Conservation (phyloP, 2,329 filamentous ascomycete species). For the Moelleriella libera region DNA sequence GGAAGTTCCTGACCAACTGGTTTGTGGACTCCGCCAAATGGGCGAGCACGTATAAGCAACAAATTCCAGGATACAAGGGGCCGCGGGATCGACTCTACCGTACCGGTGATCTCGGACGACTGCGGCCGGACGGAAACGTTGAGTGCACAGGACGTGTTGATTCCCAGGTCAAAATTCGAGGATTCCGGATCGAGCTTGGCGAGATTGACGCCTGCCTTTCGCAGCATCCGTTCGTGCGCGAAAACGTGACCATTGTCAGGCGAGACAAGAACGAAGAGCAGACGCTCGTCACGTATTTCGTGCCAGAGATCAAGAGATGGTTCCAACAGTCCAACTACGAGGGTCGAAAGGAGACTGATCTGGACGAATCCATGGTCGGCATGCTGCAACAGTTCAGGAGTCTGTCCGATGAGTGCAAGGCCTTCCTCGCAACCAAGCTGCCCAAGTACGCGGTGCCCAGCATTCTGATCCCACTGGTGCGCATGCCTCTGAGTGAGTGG, state of each 20-base stretch:
- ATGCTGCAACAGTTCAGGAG: constrained; percentile 29
- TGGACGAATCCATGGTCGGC: constrained; percentile 27
- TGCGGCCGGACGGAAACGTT: constrained; percentile 54
- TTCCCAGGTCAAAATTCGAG: constrained; percentile 87
- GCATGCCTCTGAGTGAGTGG: constrained; percentile 40
- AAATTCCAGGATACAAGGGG: constrained; percentile 66
- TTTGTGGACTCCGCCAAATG: constrained; percentile 64
- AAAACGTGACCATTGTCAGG: constrained; percentile 70
- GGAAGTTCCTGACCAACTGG: constrained; percentile 78
- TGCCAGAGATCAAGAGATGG: constrained; percentile 59
- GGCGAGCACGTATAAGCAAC: constrained; percentile 50
- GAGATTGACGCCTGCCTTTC: constrained; percentile 83
- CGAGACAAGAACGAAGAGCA: constrained; percentile 44
- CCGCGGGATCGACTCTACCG: constrained; percentile 77
- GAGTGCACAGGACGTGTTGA: constrained; percentile 72
- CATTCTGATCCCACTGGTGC: constrained; percentile 17
- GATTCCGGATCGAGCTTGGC: constrained; percentile 86
- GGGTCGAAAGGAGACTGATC: constrained; percentile 34
- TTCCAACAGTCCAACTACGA: constrained; percentile 39
- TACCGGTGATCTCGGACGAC: constrained; percentile 74
- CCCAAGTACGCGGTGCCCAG: constrained; percentile 20
- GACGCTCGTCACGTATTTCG: constrained; percentile 75
- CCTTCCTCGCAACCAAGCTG: constrained; percentile 52
- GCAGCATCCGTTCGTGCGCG: constrained; percentile 59
- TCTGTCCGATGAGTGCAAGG: constrained; percentile 38